Base-by-base conservation (phyloP, 306 rosid genomes). In the Quercus wislizeni region DNA sequence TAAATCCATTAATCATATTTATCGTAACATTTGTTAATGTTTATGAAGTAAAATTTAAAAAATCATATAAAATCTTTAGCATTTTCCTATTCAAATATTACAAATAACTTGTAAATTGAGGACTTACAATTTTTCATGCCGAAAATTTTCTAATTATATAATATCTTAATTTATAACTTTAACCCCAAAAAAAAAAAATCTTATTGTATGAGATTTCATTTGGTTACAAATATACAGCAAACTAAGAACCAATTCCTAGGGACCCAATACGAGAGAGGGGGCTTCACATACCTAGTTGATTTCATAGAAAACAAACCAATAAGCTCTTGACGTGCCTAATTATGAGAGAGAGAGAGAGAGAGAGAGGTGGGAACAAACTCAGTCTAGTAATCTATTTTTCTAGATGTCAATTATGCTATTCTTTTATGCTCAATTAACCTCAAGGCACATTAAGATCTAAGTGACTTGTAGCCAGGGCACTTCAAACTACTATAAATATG, bases 401-500 rank as follows among this genome's bases (percentile, higher is more conserved):
- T 17, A 33, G 25, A 58, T 74, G 38, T 64, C 58, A 33, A 28
- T 52, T 67, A 49, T 77, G 69, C 31, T 76, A 61, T 71, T 71
- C 43, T 43, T 70, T 23, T 49, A 28, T 49, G 25, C 28, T 49
- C n/a, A 15, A 3, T 12, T 49, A 12, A 68, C 43, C 59, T 28
- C 14, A 51, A 54, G 65, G 18, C 69, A 52, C 65, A 61, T 67
- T 69, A 68, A 49, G 46, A 58, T 82, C 78, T 76, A 14, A 70
- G 73, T 41, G 76, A 52, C 76, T 74, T 76, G 38, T 41, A 41
- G 3, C 81, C 15, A 41, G 82, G 83, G 63, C 62, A 76, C 89
- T 87, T 83, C 73, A 38, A 43, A 71, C 52, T 83, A 77, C 75
- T 90, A 90, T 90, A 90, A 85, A 85, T 88, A 86, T 23, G 78